Evolutionary conservation across 2,329 filamentous ascomycete species (phyloP), one percentile per base, ranked within the genome.

Genomic region (Penicillium sp.): DNA sequence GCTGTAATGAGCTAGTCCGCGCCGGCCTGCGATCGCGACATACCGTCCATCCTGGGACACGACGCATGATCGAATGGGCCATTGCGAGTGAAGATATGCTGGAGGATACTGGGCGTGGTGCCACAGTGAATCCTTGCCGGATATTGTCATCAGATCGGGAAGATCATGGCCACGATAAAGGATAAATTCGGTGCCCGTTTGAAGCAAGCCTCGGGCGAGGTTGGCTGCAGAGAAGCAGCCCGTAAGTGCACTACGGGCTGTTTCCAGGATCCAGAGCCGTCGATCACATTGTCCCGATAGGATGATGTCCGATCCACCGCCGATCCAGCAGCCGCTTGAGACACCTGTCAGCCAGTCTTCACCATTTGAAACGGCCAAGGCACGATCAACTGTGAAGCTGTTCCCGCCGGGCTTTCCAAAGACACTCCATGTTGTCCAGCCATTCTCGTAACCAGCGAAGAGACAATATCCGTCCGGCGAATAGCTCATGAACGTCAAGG

Each of bases 401-500:
- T 82, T 88, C 45, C 86, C 89, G 11, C 89, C 85, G 2, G 85
- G 79, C 67, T 95, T 96, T 27, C 93, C 93, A 68, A 95, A 98
- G 29, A 97, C 93, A 65, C 91, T 97, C 91, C 91, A 98, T 38
- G 84, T 91, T 4, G 87, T 86, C 93, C 93, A 98, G 0, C 93
- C 94, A 48, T 85, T 83, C 60, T 93, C 85, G 62, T 91, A 97
- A 1, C 91, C 93, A 35, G 86, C 89, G 68, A 98, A 96, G 7
- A 98, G 77, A 65, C 90, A 95, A 67, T 97, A 96, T 14, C 93
- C 93, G 66, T 98, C 93, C 0, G 91, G 89, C 1, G 93, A 96
- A 72, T 95, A 98, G 50, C 73, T 82, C 55, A 98, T 69, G 24
- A 83, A 86, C 2, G 81, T 89, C 42, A 96, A 72, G 10, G 71